phyloP scores from a whole-genome alignment of 345 rosid genomes.

The Syzygium oleosum region DNA sequence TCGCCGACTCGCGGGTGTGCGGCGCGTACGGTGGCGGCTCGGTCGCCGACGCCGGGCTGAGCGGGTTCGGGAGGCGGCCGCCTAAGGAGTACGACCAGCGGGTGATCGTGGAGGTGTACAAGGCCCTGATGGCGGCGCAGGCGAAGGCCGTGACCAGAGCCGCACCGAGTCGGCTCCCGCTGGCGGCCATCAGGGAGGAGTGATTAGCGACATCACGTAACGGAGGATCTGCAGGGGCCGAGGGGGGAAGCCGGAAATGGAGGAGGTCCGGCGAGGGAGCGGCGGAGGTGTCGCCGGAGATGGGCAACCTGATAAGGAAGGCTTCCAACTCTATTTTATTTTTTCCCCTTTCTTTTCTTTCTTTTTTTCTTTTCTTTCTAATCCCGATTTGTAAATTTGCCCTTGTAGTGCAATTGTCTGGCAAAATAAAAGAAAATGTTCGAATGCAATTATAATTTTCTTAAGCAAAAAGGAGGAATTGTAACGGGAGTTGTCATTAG shows the following conservation, averaged over 20 bases:
- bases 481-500: not conserved
- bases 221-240: not conserved
- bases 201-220: not conserved
- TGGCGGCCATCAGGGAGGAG: not conserved
- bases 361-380: not conserved
- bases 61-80: constrained; percentile 12
- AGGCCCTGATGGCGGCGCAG: constrained; percentile 12
- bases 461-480: not conserved
- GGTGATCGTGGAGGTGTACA: constrained; percentile 24
- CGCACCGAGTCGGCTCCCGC: not conserved
- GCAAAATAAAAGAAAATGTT: not conserved
- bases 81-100: constrained; percentile 43
- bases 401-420: not conserved
- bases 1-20: constrained; percentile 34
- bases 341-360: not conserved
- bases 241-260: not conserved
- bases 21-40: constrained; percentile 19
- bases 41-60: not conserved
- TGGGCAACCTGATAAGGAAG: not conserved
- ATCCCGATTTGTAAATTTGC: not conserved
- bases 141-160: constrained; percentile 5
- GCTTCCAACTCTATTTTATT: not conserved
- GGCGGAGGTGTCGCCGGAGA: not conserved
- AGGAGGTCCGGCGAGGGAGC: not conserved
- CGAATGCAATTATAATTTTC: not conserved